Conservation (phyloP, 2,329 filamentous ascomycete genomes). For the Acephala macrosclerotiorum region DNA sequence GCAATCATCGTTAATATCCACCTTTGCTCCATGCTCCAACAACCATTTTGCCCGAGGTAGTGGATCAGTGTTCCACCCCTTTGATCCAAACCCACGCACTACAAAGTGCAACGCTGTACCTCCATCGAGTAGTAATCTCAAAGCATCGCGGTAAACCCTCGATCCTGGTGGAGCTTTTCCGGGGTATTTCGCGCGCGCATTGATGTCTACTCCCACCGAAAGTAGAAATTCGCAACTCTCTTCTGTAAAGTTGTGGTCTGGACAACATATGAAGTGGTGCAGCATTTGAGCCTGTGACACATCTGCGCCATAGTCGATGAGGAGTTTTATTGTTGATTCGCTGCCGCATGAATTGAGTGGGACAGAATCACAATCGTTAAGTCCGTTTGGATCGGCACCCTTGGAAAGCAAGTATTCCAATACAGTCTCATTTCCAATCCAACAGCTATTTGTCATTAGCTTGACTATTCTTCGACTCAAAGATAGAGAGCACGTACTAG, state of each 20-base stretch:
- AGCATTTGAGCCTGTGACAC: not conserved
- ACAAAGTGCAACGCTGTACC: not conserved
- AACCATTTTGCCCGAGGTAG: not conserved
- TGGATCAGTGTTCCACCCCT: not conserved
- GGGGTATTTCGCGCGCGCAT: not conserved
- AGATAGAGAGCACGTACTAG: not conserved
- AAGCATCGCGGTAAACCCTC: not conserved
- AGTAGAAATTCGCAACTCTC: not conserved
- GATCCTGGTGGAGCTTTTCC: not conserved
- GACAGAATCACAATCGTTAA: not conserved
- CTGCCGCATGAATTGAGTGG: not conserved
- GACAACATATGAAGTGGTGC: not conserved
- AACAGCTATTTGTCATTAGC: not conserved
- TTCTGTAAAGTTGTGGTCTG: not conserved
- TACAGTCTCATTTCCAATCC: not conserved
- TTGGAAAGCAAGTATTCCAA: slow-evolving; percentile 2
- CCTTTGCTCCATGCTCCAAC: not conserved
- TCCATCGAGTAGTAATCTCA: not conserved
- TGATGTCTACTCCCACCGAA: not conserved
- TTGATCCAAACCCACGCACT: not conserved
- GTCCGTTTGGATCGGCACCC: not conserved
- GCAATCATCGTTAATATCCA: not conserved
- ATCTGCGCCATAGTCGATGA: not conserved
- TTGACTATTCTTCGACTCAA: not conserved
- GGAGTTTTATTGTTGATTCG: not conserved